Conservation (phyloP, 2,329 filamentous ascomycete species). For the Exophiala aquamarina region DNA sequence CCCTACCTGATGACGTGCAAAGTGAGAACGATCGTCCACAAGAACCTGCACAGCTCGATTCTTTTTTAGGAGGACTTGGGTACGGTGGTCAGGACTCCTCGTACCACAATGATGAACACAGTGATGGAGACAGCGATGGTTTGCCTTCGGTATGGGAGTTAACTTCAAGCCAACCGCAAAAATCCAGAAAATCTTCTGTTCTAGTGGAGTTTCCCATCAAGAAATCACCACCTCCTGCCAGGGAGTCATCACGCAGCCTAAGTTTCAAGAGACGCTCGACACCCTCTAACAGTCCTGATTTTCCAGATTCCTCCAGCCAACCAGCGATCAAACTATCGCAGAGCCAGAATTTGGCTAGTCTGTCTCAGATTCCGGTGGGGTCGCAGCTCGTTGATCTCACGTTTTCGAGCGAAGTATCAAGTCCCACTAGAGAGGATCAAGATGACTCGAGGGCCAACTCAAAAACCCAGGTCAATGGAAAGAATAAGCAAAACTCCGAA, state of each 20-base stretch:
- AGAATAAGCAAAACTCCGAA: conserved; percentile 1
- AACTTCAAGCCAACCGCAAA: conserved; percentile 17
- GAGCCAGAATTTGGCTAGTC: conserved; percentile 12
- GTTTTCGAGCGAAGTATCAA: conserved; percentile 34
- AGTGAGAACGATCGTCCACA: conserved; percentile 1
- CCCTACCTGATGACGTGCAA: conserved; percentile 8
- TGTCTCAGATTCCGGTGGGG: conserved; percentile 25
- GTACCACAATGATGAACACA: conserved; percentile 18
- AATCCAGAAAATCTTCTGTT: background rate
- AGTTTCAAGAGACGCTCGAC: conserved; percentile 2
- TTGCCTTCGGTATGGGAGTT: conserved; percentile 24
- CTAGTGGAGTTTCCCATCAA: conserved; percentile 1
- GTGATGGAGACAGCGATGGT: conserved; percentile 20
- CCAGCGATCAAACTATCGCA: conserved; percentile 19
- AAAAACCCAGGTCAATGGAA: conserved; percentile 5
- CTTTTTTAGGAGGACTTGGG: conserved; percentile 25
- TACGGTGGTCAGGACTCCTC: conserved; percentile 24
- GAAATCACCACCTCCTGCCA: conserved; percentile 3
- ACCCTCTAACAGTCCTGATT: conserved; percentile 10
- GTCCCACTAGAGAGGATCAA: conserved; percentile 10
- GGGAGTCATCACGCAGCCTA: conserved; percentile 10
- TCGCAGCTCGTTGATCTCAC: conserved; percentile 39
- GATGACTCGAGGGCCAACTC: conserved; percentile 2
- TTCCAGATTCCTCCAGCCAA: conserved; percentile 16
- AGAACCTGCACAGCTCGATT: conserved; percentile 5